phyloP scores from a whole-genome alignment of 148 eudicot species.

The Heliamphora exappendiculata region DNA sequence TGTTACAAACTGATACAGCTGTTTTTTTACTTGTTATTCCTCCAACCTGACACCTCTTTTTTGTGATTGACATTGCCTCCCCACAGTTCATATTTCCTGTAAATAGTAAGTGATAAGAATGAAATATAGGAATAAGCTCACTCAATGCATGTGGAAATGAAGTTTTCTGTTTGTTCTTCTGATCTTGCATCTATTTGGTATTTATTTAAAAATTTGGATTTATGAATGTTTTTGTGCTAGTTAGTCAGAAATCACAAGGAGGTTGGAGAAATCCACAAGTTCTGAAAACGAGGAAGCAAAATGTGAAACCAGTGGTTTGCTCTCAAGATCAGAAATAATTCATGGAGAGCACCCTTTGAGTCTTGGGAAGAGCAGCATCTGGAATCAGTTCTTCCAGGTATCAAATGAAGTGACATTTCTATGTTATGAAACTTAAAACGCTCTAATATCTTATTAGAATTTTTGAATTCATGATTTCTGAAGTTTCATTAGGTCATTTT shows the following conservation, averaged over 20 bases:
- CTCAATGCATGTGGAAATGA: neutral
- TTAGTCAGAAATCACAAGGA: constrained; percentile 92
- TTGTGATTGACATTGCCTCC: neutral
- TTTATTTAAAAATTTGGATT: constrained; percentile 25
- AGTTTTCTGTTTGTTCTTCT: neutral
- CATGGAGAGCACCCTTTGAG: constrained; percentile 96
- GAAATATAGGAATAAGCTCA: neutral
- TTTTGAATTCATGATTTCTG: neutral
- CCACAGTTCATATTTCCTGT: neutral
- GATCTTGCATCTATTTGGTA: constrained; percentile 12
- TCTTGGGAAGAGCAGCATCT: constrained; percentile 80
- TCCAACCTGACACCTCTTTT: neutral
- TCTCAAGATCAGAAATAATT: constrained; percentile 69
- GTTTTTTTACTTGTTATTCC: neutral
- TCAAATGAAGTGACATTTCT: neutral
- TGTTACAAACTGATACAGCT: neutral
- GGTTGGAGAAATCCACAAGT: constrained; percentile 51
- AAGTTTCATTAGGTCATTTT: neutral
- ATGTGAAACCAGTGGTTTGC: constrained; percentile 43
- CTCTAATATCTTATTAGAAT: neutral
- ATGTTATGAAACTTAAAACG: neutral
- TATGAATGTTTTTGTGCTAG: constrained; percentile 74
- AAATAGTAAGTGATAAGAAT: neutral
- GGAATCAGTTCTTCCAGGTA: constrained; percentile 99
- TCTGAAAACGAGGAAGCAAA: constrained; percentile 38